Percentiles rank a stretch among this genome's conserved stretches.
These are phyloP conservation scores for Mangifera indica DNA, from an alignment of 345 rosid species.

Conservation along the genomic window DNA sequence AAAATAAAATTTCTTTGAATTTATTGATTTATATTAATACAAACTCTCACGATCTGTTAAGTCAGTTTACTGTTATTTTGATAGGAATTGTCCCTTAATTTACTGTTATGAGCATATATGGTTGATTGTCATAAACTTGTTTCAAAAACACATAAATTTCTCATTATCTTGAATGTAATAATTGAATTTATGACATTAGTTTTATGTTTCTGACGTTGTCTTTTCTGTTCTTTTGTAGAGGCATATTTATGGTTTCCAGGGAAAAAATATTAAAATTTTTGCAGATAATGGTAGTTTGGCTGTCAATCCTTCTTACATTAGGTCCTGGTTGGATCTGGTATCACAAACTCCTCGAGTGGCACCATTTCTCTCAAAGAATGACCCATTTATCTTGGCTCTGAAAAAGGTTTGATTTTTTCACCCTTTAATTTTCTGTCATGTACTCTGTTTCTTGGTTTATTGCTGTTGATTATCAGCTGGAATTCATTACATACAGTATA, in stretches of 20 bases:
- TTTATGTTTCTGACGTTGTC: not conserved
- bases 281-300: conserved; percentile 84
- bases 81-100: not conserved
- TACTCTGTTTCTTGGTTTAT: not conserved
- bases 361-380: conserved; percentile 85
- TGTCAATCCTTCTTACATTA: conserved; percentile 68
- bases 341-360: conserved; percentile 94
- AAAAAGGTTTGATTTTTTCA: conserved; percentile 54
- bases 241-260: conserved; percentile 81
- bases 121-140: not conserved
- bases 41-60: not conserved
- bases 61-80: no score
- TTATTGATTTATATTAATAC: not conserved
- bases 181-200: not conserved
- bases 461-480: not conserved
- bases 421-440: conserved; percentile 5
- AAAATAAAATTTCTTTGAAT: not conserved
- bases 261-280: conserved; percentile 72
- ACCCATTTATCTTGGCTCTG: conserved; percentile 74
- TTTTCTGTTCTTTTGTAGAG: conserved; percentile 44
- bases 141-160: not conserved
- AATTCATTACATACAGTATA: not conserved
- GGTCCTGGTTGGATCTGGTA: conserved; percentile 83
- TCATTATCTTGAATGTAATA: not conserved
- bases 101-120: not conserved